phyloP scores from a whole-genome alignment of 768 basidiomycete genomes.

The Kwoniella bestiolae region DNA sequence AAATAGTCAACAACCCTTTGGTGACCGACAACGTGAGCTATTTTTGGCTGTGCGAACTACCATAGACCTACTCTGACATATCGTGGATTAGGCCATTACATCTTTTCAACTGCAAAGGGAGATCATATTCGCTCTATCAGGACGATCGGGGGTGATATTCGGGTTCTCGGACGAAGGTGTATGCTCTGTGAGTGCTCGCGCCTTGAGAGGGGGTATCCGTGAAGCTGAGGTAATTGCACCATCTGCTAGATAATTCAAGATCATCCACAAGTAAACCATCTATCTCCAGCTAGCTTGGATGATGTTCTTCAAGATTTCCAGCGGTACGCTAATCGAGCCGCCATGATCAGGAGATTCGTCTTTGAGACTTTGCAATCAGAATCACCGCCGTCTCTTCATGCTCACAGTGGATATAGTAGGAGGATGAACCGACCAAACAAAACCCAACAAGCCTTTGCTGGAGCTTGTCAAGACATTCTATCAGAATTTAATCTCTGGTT shows the following conservation, averaged over 20 bases:
- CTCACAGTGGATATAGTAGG: background rate
- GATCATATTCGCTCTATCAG: conserved; percentile 40
- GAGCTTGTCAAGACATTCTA: conserved; percentile 28
- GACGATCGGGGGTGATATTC: conserved; percentile 36
- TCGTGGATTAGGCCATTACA: conserved; percentile 28
- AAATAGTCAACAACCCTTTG: background rate
- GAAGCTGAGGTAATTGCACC: no score
- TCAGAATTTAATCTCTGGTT: conserved; percentile 30
- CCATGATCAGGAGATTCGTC: conserved; percentile 23
- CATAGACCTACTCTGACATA: background rate
- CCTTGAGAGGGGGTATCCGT: no score
- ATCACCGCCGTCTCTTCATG: background rate
- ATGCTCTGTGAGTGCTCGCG: conserved; percentile 22
- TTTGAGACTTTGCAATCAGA: background rate
- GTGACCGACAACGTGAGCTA: background rate
- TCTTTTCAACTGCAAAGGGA: conserved; percentile 42
- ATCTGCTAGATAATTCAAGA: conserved; percentile 19
- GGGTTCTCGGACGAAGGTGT: conserved; percentile 2
- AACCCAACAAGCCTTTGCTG: conserved; percentile 44
- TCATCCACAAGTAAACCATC: conserved; percentile 32
- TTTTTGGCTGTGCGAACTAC: background rate
- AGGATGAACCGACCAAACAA: conserved; percentile 1
- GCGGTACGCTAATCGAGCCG: conserved; percentile 15
- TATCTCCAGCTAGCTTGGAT: conserved; percentile 19
- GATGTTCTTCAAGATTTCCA: conserved; percentile 19